phyloP scores from a whole-genome alignment of 1,139 yeast genomes.

The Hanseniaspora uvarum region DNA sequence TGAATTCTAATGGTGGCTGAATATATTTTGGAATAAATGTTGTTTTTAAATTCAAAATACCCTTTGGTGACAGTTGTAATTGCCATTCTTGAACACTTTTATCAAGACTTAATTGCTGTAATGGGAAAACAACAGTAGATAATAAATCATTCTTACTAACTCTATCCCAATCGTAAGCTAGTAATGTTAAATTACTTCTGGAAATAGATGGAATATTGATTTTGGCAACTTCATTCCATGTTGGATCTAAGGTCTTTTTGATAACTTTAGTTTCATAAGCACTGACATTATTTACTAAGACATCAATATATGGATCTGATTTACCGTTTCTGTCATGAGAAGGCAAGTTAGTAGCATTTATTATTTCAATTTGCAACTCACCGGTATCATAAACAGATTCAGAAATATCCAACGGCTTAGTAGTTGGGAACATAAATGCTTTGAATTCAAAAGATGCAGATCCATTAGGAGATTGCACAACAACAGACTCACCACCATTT shows the following conservation, averaged over 20 bases:
- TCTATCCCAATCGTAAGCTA: conserved; percentile 66
- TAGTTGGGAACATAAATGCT: conserved; percentile 37
- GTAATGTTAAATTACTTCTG: conserved; percentile 40
- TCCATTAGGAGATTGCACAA: conserved; percentile 1
- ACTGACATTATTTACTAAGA: conserved; percentile 46
- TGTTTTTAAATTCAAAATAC: conserved; percentile 44
- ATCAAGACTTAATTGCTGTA: conserved; percentile 27
- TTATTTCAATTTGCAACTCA: conserved; percentile 43
- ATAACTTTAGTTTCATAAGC: conserved; percentile 49
- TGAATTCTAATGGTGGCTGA: conserved; percentile 46
- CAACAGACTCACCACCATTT: background rate
- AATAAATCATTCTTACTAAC: conserved; percentile 56
- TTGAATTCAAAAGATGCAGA: conserved; percentile 8
- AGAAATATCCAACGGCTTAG: conserved; percentile 42
- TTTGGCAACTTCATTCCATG: conserved; percentile 55
- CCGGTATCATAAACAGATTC: conserved; percentile 67
- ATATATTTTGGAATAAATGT: conserved; percentile 56
- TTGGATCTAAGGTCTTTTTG: conserved; percentile 58
- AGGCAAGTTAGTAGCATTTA: conserved; percentile 44
- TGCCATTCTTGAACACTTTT: conserved; percentile 34
- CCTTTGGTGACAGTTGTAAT: conserved; percentile 50
- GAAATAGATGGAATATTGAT: conserved; percentile 55
- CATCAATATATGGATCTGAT: conserved; percentile 55
- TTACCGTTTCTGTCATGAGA: conserved; percentile 64
- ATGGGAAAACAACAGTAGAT: conserved; percentile 45